phyloP scores from a whole-genome alignment of 257 asterid species.

The Penstemon barbatus region DNA sequence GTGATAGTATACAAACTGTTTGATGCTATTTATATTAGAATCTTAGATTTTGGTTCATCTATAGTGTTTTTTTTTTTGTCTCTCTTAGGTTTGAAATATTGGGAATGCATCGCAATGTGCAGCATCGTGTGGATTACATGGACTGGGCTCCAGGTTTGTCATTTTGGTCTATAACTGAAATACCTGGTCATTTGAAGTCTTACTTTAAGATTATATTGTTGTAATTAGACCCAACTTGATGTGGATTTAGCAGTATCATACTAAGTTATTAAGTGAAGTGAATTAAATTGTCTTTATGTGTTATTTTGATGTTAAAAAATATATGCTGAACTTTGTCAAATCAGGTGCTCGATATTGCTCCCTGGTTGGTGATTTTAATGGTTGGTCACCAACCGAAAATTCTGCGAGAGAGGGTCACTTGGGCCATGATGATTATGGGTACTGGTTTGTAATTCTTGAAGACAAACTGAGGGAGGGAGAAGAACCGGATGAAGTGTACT shows the following conservation, averaged over 20 bases:
- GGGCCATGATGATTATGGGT: constrained; percentile 95
- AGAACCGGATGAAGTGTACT: constrained; percentile 80
- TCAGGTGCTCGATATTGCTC: constrained; percentile 98
- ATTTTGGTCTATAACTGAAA: constrained; percentile 2
- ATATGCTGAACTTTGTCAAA: constrained; percentile 31
- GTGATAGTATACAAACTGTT: not conserved
- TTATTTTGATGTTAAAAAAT: constrained; percentile 22
- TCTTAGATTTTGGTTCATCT: constrained; percentile 18
- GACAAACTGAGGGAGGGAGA: constrained; percentile 87
- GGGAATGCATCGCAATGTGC: constrained; percentile 88
- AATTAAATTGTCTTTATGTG: not conserved
- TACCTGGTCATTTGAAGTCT: constrained; percentile 8
- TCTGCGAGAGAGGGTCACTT: constrained; percentile 88
- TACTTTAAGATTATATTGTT: constrained; percentile 9
- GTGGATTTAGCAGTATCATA: not conserved
- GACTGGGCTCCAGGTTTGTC: constrained; percentile 99
- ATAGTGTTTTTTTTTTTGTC: constrained; percentile 7
- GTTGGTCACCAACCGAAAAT: constrained; percentile 91
- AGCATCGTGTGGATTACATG: constrained; percentile 89
- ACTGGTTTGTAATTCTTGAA: constrained; percentile 91
- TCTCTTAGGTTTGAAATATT: constrained; percentile 67
- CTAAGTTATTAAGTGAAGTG: constrained; percentile 6
- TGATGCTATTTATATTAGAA: not conserved
- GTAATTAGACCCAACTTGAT: constrained; percentile 2
- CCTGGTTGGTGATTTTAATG: constrained; percentile 81